phyloP scores from a whole-genome alignment of 73 alveolate genomes.

The Symbiodinium natans region DNA sequence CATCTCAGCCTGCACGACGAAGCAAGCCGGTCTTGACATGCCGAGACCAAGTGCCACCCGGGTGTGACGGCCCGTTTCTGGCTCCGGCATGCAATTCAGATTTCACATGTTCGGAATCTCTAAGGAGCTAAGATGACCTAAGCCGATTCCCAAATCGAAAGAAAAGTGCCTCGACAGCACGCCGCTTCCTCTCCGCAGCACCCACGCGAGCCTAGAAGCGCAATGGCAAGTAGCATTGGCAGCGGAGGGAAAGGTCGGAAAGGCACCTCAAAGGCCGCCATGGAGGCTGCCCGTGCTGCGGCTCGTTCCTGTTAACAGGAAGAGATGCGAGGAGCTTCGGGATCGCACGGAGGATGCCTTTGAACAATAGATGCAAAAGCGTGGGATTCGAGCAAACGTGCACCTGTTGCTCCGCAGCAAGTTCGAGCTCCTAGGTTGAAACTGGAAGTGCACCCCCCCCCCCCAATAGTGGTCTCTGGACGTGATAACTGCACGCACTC shows the following conservation, averaged over 20 bases:
- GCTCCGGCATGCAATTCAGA: too few species aligned
- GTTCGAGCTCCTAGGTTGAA: neutral
- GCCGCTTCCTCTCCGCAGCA: conserved; percentile 12
- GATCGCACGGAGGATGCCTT: neutral
- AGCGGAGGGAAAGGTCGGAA: too few species aligned
- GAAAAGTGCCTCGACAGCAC: neutral
- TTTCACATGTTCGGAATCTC: too few species aligned
- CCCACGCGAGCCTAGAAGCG: neutral
- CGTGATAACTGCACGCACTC: too few species aligned
- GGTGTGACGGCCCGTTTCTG: too few species aligned
- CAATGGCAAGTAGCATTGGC: neutral
- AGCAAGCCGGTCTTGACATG: too few species aligned
- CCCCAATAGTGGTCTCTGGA: too few species aligned
- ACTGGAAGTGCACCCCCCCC: too few species aligned
- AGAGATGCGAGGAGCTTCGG: neutral
- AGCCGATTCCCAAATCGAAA: too few species aligned
- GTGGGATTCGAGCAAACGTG: neutral
- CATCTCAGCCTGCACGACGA: conserved; percentile 6
- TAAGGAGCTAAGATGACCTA: too few species aligned
- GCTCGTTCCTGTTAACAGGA: neutral
- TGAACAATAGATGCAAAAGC: neutral
- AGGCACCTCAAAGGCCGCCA: conserved; percentile 12
- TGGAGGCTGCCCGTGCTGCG: neutral
- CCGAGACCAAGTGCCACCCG: too few species aligned
- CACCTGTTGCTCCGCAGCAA: neutral